Base-by-base conservation (phyloP, 2,329 filamentous ascomycete species). In the Penicillium sp. region DNA sequence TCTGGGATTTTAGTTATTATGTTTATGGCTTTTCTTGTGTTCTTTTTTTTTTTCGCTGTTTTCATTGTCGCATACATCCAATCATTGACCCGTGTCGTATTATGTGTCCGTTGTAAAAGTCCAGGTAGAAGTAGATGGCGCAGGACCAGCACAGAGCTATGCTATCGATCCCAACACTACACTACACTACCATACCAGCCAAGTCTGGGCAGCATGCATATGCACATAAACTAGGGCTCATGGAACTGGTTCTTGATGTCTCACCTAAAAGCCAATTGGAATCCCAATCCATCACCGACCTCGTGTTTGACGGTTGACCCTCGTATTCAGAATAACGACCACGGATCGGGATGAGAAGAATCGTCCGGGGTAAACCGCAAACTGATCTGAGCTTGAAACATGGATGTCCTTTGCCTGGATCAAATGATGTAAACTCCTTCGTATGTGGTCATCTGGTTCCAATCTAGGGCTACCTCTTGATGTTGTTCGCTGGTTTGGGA, bases 1-100 rank as follows among this genome's bases (percentile, higher is more conserved):
- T 60, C 56, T 58, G 54, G 55, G 49, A 52, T 53, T 38, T 45
- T 38, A 39, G 37, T 39, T 38, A 39, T 58, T 51, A 52, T n/a
- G 19, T 22, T 45, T 52, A 50, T 58, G 34, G 46, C 18, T 43
- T 40, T 52, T 34, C 42, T 44, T 51, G 41, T 47, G 44, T 41
- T 43, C 11, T 19, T 47, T 50, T 53, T 53, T 45, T 50, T 40
- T 46, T 35, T 37, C 54, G 50, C 54, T 56, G 51, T 56, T 53
- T 38, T 33, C 4, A 36, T 43, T 37, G 35, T 46, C 14, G 34
- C 11, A 46, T 46, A 50, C n/a, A 46, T 50, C 30, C 46, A 50
- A 50, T 47, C 28, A 34, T 33, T 34, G n/a, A n/a, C n/a, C n/a
- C n/a, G n/a, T n/a, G n/a, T n/a, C n/a, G n/a, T n/a, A n/a, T n/a